phyloP scores from a whole-genome alignment of 208 protist species.

The Trypanosoma avium region DNA sequence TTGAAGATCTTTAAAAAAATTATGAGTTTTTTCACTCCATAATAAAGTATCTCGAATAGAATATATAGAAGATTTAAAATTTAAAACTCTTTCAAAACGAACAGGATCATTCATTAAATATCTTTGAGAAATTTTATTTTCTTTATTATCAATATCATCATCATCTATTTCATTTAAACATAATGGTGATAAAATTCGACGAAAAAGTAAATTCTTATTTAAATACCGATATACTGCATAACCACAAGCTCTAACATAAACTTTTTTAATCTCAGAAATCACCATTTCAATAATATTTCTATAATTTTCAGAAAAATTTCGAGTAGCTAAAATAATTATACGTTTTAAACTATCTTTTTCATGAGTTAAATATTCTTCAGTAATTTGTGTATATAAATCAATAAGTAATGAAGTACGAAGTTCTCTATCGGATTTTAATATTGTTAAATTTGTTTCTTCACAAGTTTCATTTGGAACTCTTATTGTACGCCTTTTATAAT shows the following conservation, averaged over 20 bases:
- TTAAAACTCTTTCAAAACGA: slow-evolving; percentile 5
- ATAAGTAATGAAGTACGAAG: slow-evolving; percentile 62
- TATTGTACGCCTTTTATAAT: slow-evolving; percentile 15
- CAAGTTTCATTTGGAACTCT: slow-evolving; percentile 67
- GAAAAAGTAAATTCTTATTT: slow-evolving; percentile 62
- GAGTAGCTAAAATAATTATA: slow-evolving; percentile 71
- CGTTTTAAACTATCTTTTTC: slow-evolving; percentile 47
- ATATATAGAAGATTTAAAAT: slow-evolving; percentile 36
- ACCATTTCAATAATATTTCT: slow-evolving; percentile 57
- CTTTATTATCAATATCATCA: slow-evolving; percentile 6
- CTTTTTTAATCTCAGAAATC: slow-evolving; percentile 61
- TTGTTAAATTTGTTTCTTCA: slow-evolving; percentile 28
- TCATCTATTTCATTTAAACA: slow-evolving; percentile 30
- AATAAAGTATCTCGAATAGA: slow-evolving; percentile 39
- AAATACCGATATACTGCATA: slow-evolving; percentile 83
- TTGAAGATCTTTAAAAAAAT: slow-evolving; percentile 63
- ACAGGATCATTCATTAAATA: not conserved
- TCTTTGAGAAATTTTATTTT: too few relatives aligned
- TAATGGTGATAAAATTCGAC: slow-evolving; percentile 62
- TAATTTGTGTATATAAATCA: slow-evolving; percentile 71
- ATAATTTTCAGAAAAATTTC: slow-evolving; percentile 36
- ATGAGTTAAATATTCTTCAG: slow-evolving; percentile 51
- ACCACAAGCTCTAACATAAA: slow-evolving; percentile 55
- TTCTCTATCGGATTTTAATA: slow-evolving; percentile 17
- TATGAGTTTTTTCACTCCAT: slow-evolving; percentile 48